A percentile compares a stretch with the other conserved stretches of the same genome.
These are phyloP conservation scores for Coemansia sp. DNA, from an alignment of 192 early-diverging fungal species.

Conservation along the genomic window DNA sequence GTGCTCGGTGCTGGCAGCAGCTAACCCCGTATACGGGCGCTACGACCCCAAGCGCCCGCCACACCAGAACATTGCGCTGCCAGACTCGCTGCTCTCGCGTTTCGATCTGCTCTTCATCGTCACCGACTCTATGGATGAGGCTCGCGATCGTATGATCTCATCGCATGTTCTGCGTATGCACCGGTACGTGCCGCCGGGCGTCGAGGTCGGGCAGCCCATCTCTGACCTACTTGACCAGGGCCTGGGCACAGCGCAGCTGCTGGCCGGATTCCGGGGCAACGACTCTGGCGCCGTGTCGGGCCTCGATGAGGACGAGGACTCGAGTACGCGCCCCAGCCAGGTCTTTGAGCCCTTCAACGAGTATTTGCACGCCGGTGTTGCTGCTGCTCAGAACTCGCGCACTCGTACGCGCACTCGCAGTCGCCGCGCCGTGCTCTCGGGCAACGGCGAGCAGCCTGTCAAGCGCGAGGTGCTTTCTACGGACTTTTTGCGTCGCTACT, in stretches of 20 bases:
- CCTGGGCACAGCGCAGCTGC: conserved; percentile 33
- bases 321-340: conserved; percentile 60
- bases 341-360: conserved; percentile 91
- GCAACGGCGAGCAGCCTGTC: conserved; percentile 29
- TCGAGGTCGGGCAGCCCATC: conserved; percentile 76
- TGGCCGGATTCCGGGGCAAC: conserved; percentile 31
- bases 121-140: conserved; percentile 86
- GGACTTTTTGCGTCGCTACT: conserved; percentile 91
- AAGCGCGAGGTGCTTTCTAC: conserved; percentile 74
- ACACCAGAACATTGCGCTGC: conserved; percentile 92
- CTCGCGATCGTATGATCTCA: conserved; percentile 82
- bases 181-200: conserved; percentile 82
- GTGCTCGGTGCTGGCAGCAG: conserved; percentile 95
- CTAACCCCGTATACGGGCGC: conserved; percentile 91
- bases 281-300: conserved; percentile 55
- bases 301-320: conserved; percentile 52
- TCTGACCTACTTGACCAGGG: conserved; percentile 51
- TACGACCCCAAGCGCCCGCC: conserved; percentile 88
- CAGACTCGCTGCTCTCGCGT: conserved; percentile 93
- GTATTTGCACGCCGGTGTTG: conserved; percentile 76
- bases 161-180: conserved; percentile 95
- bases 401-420: conserved; percentile 35
- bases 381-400: conserved; percentile 20
- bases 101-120: conserved; percentile 98
- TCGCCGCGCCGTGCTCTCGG: conserved; percentile 27